Evolutionary conservation across 495 filamentous ascomycete species (phyloP), one percentile per base, ranked within the genome.

Genomic region (Penicillium angulare): DNA sequence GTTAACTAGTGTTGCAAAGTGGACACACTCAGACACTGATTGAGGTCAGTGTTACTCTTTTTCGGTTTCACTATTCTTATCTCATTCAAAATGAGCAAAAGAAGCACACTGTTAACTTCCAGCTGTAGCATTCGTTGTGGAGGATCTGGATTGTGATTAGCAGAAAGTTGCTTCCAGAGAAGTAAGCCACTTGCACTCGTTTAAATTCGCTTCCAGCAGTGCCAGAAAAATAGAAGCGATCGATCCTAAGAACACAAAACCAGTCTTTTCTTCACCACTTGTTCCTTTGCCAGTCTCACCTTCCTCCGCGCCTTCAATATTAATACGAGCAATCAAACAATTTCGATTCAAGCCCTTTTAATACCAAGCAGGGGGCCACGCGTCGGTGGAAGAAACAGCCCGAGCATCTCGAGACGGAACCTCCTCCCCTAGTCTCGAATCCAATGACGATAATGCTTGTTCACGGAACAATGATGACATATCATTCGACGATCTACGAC

Each of bases 31-130:
- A 52, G 40, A 29, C 45, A 52, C 49, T 52, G 21, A 22, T 15
- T 38, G 41, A 52, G 40, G 23, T 52, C 31, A 52, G 49, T 34
- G 23, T 38, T 20, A 36, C 32, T 39, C 42, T 52, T 18, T 26
- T 50, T 50, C 16, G 20, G 26, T 27, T 45, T 45, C 40, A 52
- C 10, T 33, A 29, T n/a, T 6, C 49, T 50, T 22, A 52, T 41
- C 49, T 52, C 49, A 26, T 39, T 52, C 32, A 52, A 38, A 38
- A 18, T 31, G 22, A 52, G 41, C 8, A 52, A 17, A 35, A 52
- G 41, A 52, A 52, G 24, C 17, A 52, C 23, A 35, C 16, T 23
- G 16, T 17, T 16, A 39, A 45, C 26, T 45, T 52, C 41, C 31
- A 26, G 41, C 33, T 52, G 21, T 20, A 52, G 49, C 39, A 52